Conservation (phyloP, 495 filamentous ascomycete genomes). For the Clavariopsis aquatica region DNA sequence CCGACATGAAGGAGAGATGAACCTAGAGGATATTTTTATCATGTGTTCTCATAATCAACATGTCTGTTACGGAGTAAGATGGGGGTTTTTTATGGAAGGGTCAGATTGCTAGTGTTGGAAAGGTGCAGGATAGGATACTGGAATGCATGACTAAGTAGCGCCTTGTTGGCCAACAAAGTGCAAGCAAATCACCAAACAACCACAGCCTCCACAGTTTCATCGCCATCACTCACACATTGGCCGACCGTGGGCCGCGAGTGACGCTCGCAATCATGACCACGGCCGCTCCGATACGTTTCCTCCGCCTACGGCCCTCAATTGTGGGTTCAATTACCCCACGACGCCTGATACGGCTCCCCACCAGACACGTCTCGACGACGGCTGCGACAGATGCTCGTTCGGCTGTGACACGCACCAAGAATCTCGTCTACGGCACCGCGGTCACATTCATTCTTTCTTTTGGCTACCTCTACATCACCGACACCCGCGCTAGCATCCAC, state of each 20-base stretch:
- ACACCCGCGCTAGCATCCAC: conserved; percentile 86
- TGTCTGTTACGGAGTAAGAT: too few relatives aligned
- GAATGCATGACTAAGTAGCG: background rate
- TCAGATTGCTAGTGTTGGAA: too few relatives aligned
- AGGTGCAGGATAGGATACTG: too few relatives aligned
- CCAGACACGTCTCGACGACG: conserved; percentile 28
- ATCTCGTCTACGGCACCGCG: conserved; percentile 58
- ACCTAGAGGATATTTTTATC: too few relatives aligned
- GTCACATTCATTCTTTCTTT: conserved; percentile 54
- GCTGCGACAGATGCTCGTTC: conserved; percentile 44
- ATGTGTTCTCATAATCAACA: too few relatives aligned
- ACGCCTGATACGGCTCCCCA: background rate
- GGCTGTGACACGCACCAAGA: conserved; percentile 48
- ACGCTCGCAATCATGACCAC: conserved; percentile 14
- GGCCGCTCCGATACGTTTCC: conserved; percentile 21
- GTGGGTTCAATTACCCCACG: background rate
- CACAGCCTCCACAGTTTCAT: background rate
- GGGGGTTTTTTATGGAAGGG: too few relatives aligned
- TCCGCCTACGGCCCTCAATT: conserved; percentile 5
- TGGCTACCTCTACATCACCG: conserved; percentile 78
- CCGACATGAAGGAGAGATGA: too few relatives aligned
- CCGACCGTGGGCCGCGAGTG: conserved; percentile 10
- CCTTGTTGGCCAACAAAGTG: background rate
- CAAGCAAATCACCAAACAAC: background rate
- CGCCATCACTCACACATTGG: conserved; percentile 12